Evolutionary conservation across 2,329 filamentous ascomycete species (phyloP), one percentile per base, ranked within the genome.

Genomic region (Sphaerulina musiva): DNA sequence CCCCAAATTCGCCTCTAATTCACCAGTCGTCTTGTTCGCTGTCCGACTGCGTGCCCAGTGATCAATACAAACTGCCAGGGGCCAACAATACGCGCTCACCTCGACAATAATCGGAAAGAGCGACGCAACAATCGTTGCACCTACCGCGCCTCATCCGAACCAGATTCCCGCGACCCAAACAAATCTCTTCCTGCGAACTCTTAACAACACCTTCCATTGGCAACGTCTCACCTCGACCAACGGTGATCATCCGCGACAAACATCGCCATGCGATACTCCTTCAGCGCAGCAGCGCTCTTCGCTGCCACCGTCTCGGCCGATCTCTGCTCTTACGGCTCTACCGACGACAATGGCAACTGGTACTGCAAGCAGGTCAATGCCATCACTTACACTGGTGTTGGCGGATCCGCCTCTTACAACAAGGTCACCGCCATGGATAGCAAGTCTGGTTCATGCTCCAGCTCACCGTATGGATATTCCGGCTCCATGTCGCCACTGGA

Each of bases 401-500:
- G 63, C 42, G 85, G 86, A 39, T 41, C 54, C n/a, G 66, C 64
- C 34, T 73, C 72, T 43, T 91, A 88, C 74, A 78, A 86, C 55
- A 78, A 79, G 51, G 79, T 90, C 36, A 80, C 76, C 26, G 64
- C 66, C 51, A 87, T 90, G 80, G 74, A 79, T 56, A 62, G 73
- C 12, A 66, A 71, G 46, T 80, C 79, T 40, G 78, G 77, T 6
- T 64, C 73, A 17, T 90, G 87, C 69, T 62, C 71, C 6, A 80
- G 76, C 58, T 68, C 74, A 38, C 71, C 76, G 12, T 72, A 78
- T 56, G 54, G 68, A 0, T 89, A 83, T 65, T 74, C 71, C 9
- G 85, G 86, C 11, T 74, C 78, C 40, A 72, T 88, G 48, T 79
- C 84, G 29, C 86, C 87, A 6, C 76, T 89, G 34, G 78, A 86